A percentile compares a stretch with the other conserved stretches of the same genome.
These are phyloP conservation scores for Penstemon eatonii DNA, from an alignment of 257 asterid genomes.

Conservation along the genomic window DNA sequence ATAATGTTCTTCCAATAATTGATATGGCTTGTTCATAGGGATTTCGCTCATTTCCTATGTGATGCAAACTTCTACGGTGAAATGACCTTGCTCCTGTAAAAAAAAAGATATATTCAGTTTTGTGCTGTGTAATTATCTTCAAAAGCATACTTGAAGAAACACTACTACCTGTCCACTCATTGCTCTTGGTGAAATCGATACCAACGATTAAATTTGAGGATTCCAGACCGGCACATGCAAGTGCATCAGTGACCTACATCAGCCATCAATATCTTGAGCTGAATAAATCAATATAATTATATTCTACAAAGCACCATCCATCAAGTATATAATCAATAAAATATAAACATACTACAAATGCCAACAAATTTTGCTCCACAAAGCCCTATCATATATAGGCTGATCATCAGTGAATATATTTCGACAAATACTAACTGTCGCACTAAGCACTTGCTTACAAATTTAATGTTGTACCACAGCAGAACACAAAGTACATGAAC, in stretches of 20 bases:
- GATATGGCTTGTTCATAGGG: conserved; percentile 98
- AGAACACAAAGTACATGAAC: no score
- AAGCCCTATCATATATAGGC: background rate
- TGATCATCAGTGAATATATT: background rate
- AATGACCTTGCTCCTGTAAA: conserved; percentile 80
- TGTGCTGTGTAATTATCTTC: conserved; percentile 12
- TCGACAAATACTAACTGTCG: no score
- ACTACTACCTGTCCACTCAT: conserved; percentile 96
- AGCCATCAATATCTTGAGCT: conserved; percentile 12
- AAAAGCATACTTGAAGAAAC: conserved; percentile 15
- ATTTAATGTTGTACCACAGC: background rate
- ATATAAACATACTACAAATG: background rate
- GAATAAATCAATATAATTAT: conserved; percentile 12
- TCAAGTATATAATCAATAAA: background rate
- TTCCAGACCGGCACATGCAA: conserved; percentile 91
- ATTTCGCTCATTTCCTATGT: conserved; percentile 71
- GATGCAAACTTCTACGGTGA: conserved; percentile 82
- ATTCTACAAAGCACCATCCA: conserved; percentile 8
- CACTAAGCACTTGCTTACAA: background rate
- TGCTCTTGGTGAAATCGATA: conserved; percentile 97
- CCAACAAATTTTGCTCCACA: background rate
- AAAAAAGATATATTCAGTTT: conserved; percentile 5
- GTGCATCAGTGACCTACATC: conserved; percentile 84
- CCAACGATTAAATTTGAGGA: conserved; percentile 94
- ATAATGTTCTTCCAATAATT: conserved; percentile 84